Evolutionary conservation across 768 basidiomycete genomes (phyloP).

Genomic region (Tulasnella sp.): DNA sequence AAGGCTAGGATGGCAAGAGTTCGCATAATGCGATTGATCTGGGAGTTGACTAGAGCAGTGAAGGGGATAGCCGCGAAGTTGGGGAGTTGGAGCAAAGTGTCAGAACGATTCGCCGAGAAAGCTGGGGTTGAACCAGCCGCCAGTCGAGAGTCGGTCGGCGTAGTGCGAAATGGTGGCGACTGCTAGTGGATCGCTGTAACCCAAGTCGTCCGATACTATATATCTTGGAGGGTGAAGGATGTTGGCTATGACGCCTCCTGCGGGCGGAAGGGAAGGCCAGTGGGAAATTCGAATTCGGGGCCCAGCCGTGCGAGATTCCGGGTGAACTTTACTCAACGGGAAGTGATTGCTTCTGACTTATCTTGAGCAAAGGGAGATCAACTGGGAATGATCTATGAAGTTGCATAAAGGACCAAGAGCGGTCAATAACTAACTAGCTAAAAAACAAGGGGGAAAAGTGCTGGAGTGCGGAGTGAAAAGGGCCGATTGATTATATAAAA

Average conservation of each 20-base stretch:
- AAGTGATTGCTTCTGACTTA: not conserved
- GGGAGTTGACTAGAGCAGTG: not conserved
- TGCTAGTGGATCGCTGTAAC: not conserved
- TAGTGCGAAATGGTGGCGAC: not conserved
- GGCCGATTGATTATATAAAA: slow-evolving; percentile 6
- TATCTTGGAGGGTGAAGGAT: not conserved
- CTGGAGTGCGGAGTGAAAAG: not conserved
- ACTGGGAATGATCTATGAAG: not conserved
- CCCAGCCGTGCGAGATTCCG: not conserved
- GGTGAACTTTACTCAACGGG: not conserved
- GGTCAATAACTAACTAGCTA: not conserved
- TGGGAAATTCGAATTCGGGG: not conserved
- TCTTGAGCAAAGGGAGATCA: not conserved
- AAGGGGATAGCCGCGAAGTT: not conserved
- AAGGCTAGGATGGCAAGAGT: not conserved
- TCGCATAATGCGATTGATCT: not conserved
- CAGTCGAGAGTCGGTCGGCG: not conserved
- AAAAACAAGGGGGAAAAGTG: not conserved
- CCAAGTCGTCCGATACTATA: not conserved
- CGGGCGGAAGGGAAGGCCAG: not conserved
- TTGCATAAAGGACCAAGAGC: not conserved
- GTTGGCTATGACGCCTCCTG: not conserved
- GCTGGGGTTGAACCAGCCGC: no score
- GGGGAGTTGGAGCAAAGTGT: no score
- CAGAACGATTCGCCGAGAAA: no score